Evolutionary conservation across 306 rosid species (phyloP).

Genomic region (Abrus pulchellus): DNA sequence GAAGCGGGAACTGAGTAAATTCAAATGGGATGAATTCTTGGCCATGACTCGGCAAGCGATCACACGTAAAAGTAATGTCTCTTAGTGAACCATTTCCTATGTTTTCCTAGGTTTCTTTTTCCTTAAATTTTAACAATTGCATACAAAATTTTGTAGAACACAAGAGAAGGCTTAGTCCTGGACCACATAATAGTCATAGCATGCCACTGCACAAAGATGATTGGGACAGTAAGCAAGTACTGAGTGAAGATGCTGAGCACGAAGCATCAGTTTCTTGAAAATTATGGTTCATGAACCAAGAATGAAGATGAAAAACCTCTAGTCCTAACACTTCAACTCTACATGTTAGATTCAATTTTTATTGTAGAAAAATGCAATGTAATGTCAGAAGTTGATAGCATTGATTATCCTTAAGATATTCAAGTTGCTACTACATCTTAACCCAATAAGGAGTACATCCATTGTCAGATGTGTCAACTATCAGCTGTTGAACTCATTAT

Average conservation of each 20-base stretch:
- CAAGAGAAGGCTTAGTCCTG: constrained; percentile 65
- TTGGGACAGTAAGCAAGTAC: constrained; percentile 58
- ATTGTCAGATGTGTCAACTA: constrained; percentile 15
- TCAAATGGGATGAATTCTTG: constrained; percentile 93
- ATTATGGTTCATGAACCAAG: constrained; percentile 49
- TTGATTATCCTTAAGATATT: constrained; percentile 45
- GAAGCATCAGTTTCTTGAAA: constrained; percentile 60
- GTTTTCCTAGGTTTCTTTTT: not conserved
- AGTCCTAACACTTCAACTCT: constrained; percentile 55
- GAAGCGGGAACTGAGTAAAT: constrained; percentile 71
- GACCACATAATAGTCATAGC: constrained; percentile 47
- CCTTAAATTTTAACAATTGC: constrained; percentile 40
- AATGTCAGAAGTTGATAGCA: constrained; percentile 53
- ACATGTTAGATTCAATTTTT: constrained; percentile 58
- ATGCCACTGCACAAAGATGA: constrained; percentile 54
- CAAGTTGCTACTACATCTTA: constrained; percentile 43
- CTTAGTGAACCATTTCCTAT: constrained; percentile 8
- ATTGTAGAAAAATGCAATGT: constrained; percentile 48
- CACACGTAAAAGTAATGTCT: constrained; percentile 76
- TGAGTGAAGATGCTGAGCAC: constrained; percentile 62
- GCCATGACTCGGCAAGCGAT: constrained; percentile 81
- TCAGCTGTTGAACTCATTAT: constrained; percentile 12
- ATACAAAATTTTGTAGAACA: constrained; percentile 57
- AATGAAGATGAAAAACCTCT: constrained; percentile 47
- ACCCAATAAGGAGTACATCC: constrained; percentile 50